Evolutionary conservation across 495 filamentous ascomycete species (phyloP).

Genomic region (Pyrenopolyporus hunteri): DNA sequence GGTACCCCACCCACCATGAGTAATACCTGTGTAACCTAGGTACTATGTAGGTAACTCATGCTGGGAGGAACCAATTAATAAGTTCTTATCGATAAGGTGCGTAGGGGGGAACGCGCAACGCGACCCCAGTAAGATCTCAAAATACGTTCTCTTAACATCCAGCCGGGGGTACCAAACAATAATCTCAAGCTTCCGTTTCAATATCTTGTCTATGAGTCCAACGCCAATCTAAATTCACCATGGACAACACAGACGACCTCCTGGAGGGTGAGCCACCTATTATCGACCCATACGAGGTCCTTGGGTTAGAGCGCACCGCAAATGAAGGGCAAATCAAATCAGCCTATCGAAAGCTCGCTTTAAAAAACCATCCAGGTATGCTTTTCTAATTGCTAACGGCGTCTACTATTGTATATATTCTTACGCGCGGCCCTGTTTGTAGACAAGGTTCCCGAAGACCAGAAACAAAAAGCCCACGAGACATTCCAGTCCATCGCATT

Average conservation of each 20-base stretch:
- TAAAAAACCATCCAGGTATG: constrained; percentile 92
- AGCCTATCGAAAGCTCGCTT: constrained; percentile 85
- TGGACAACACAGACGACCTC: constrained; percentile 49
- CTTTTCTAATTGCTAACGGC: constrained; percentile 33
- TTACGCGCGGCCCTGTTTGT: not conserved
- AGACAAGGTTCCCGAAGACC: constrained; percentile 75
- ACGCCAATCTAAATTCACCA: constrained; percentile 11
- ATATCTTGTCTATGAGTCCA: not conserved
- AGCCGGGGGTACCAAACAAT: not conserved
- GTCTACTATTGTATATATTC: not conserved
- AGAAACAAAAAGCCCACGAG: constrained; percentile 70
- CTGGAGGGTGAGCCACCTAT: constrained; percentile 48
- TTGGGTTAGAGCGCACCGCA: constrained; percentile 68
- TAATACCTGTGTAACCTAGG: not conserved
- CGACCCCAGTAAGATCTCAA: constrained; percentile 10
- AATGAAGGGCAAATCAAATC: constrained; percentile 76
- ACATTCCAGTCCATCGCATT: constrained; percentile 91
- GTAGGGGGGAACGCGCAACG: constrained; percentile 24
- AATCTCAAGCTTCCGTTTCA: too few relatives aligned
- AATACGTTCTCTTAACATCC: not conserved
- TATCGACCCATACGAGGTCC: constrained; percentile 85
- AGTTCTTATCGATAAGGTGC: constrained; percentile 30
- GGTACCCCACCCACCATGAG: too few relatives aligned
- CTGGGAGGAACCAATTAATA: not conserved
- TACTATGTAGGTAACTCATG: constrained; percentile 6